Base-by-base conservation (phyloP, 192 early-diverging fungal species). In the Glomus cerebriforme region DNA sequence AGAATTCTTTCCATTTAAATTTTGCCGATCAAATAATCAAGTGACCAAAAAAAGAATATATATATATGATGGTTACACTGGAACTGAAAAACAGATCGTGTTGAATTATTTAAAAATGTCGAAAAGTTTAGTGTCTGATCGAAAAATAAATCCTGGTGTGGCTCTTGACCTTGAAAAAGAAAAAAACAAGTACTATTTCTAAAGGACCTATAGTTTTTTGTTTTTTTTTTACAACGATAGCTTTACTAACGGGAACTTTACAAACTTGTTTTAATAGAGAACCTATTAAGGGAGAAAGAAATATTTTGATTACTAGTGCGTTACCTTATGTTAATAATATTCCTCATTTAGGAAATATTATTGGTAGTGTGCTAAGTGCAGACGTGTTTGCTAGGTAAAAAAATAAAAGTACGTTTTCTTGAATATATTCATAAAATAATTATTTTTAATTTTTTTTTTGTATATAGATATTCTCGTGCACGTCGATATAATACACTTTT, bases 271-370 rank as follows among this genome's bases (percentile, higher is more conserved):
- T 17, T 49, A 49, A 66, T 59, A 75, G 73, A 2, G 19, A 43
- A 19, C 96, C 96, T 32, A 87, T 88, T 22, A 81, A 86, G 19
- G 89, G 88, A n/a, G 67, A 92, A 74, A 89, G 91, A 72, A 99
- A 99, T 86, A 85, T 99, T 37, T 86, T 99, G 80, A 93, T 99
- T 80, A 99, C 98, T 10, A 93, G 92, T 49, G 98, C 98, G 8
- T 88, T 99, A 75, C 97, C 98, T 17, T 99, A 99, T 81, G 96
- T 97, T 58, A 99, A 99, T 91, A 99, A 99, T 82, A 91, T 99
- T 63, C 98, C 98, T 49, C 98, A 99, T 80, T 89, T 99, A 81
- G 98, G 98, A 77, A 99, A 99, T 89, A 94, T 99, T 83, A 95
- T 99, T 81, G 98, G 98, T n/a, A 97, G 95, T 68, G 95, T 96